Conservation (phyloP, 2,329 filamentous ascomycete genomes). For the Scolecobasidium constrictum region DNA sequence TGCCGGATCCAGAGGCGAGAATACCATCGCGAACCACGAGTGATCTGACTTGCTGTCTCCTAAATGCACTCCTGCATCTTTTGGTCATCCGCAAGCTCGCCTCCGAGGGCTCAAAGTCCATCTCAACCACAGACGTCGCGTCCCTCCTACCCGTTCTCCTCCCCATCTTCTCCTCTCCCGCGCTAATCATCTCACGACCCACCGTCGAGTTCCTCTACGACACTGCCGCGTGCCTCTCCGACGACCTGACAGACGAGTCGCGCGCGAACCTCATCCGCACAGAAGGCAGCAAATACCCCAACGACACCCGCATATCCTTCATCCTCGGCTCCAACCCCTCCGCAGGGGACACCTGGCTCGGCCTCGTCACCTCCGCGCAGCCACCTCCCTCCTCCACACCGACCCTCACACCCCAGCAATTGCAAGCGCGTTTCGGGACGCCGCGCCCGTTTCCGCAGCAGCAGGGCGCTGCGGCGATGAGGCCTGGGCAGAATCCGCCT, state of each 20-base stretch:
- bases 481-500: too few species aligned
- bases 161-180: slow-evolving; percentile 25
- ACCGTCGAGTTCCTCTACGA: slow-evolving; percentile 33
- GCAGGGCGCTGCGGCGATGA: neutral
- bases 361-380: slow-evolving; percentile 20
- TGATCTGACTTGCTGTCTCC: slow-evolving; percentile 2
- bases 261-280: slow-evolving; percentile 22
- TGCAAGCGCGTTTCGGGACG: slow-evolving; percentile 2
- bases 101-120: slow-evolving; percentile 17
- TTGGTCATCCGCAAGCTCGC: slow-evolving; percentile 24
- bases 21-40: neutral
- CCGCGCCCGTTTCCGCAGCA: slow-evolving; percentile 1
- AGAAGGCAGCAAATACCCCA: slow-evolving; percentile 15
- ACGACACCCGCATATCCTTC: slow-evolving; percentile 27
- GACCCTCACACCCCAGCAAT: slow-evolving; percentile 1
- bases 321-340: slow-evolving; percentile 24
- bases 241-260: slow-evolving; percentile 27
- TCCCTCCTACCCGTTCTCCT: slow-evolving; percentile 22
- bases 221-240: slow-evolving; percentile 29
- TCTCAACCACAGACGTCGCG: slow-evolving; percentile 17
- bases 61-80: slow-evolving; percentile 28
- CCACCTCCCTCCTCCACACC: slow-evolving; percentile 15
- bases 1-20: neutral
- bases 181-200: slow-evolving; percentile 22
- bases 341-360: slow-evolving; percentile 32